Evolutionary conservation across 495 filamentous ascomycete species (phyloP), one percentile per base, ranked within the genome.

Genomic region (Chaetomium fimeti): DNA sequence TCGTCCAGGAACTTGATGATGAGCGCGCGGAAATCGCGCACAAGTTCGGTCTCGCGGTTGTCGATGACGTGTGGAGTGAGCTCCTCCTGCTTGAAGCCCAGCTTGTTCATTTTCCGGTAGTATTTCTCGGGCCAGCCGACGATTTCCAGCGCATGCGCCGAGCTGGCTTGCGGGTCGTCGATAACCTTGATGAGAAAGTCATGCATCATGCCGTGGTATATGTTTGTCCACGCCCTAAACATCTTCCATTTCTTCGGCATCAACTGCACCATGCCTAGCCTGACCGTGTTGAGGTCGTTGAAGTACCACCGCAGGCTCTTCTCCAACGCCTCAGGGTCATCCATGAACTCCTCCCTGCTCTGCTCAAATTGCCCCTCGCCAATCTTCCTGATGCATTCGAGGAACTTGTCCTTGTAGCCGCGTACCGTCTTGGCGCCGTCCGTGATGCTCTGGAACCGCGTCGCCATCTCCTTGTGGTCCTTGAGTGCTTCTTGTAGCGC

Each of bases 241-340:
- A 98, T 96, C 77, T 90, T 93, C 94, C 94, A 99, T 70, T 95
- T 96, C 77, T 94, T 96, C 28, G 94, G 94, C 83, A 97, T 91
- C 57, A 99, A 78, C 42, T 82, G 82, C 54, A 88, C 84, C 88
- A 99, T 95, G 68, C 94, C 93, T 56, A 92, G 80, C 78, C 91
- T 88, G 62, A 97, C 93, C 0, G 91, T 89, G 72, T 90, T 93
- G 1, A 99, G 84, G 71, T 99, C 93, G 75, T 97, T 96, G 82
- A 98, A 99, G 76, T 87, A 98, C 94, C 95, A 99, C 63, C 85
- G 85, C 75, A 97, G 80, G 67, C 81, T 85, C 78, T 97, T 94
- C 52, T 93, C 90, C 48, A 99, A 78, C 67, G 78, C 84, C n/a
- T 89, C 85, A 0, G 95, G 89, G 69, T 97, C 91, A 15, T 83